phyloP scores from a whole-genome alignment of 2,329 filamentous ascomycete species.

The Fusarium decemcellulare region DNA sequence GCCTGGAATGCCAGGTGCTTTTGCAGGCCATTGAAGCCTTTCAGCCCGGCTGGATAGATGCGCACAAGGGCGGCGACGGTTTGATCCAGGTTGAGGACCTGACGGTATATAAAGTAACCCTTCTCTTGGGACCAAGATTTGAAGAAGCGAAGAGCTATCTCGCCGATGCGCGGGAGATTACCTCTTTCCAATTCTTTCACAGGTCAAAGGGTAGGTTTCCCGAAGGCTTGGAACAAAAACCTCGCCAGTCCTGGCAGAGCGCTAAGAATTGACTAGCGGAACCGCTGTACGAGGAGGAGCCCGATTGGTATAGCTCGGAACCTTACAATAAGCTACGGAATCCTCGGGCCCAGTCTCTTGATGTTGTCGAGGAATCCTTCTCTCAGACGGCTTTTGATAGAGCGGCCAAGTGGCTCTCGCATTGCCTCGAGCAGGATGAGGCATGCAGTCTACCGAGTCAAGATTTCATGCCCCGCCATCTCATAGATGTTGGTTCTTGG shows the following conservation, averaged over 20 bases:
- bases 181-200: not conserved
- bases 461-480: not conserved
- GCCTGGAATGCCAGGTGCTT: not conserved
- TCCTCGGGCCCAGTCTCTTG: not conserved
- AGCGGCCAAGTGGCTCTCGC: not conserved
- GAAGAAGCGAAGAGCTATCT: not conserved
- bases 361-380: not conserved
- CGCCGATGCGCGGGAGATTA: not conserved
- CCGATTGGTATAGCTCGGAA: too few species aligned
- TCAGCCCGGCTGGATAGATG: not conserved
- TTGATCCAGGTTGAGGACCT: not conserved
- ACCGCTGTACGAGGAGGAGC: not conserved
- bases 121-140: not conserved
- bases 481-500: not conserved
- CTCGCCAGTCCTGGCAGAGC: too few species aligned
- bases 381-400: not conserved
- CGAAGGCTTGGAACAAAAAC: too few species aligned
- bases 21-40: not conserved
- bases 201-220: not conserved
- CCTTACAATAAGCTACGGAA: not conserved
- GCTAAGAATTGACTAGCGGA: not conserved
- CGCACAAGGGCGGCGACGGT: not conserved
- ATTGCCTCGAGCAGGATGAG: conserved; percentile 1
- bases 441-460: not conserved
- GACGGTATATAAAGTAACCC: not conserved